Conservation (phyloP, 768 basidiomycete species). For the Rubroboletus satanas region DNA sequence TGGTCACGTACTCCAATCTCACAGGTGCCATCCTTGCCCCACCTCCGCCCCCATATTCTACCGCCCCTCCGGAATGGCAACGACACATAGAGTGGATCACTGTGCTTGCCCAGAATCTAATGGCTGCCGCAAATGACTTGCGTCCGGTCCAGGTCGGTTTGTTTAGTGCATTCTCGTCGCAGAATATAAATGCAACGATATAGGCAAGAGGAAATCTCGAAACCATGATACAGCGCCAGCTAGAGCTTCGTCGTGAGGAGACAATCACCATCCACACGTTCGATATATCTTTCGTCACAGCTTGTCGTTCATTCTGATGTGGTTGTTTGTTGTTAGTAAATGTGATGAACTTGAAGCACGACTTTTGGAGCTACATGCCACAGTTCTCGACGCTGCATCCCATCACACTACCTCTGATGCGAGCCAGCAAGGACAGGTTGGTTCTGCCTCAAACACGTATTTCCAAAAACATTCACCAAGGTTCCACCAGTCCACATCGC, state of each 20-base stretch:
- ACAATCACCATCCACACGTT: constrained; percentile 67
- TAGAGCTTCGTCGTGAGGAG: constrained; percentile 71
- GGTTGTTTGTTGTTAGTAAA: constrained; percentile 42
- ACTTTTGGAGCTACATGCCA: constrained; percentile 49
- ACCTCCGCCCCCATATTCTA: constrained; percentile 46
- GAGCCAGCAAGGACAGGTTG: constrained; percentile 16
- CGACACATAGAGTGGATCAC: constrained; percentile 78
- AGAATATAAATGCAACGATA: not conserved
- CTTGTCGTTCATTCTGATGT: constrained; percentile 7
- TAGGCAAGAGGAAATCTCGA: constrained; percentile 82
- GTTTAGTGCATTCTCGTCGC: not conserved
- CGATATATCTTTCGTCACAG: constrained; percentile 21
- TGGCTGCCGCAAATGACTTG: constrained; percentile 86
- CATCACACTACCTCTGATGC: not conserved
- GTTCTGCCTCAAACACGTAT: not conserved
- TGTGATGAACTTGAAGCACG: constrained; percentile 67
- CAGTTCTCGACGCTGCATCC: constrained; percentile 14
- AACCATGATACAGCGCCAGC: constrained; percentile 74
- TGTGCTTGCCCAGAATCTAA: constrained; percentile 78
- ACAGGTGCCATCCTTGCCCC: constrained; percentile 67
- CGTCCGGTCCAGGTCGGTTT: constrained; percentile 75
- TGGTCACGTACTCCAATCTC: constrained; percentile 75
- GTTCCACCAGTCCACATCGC: constrained; percentile 8
- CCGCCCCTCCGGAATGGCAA: constrained; percentile 62
- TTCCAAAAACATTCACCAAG: not conserved